Percentiles rank a stretch among this genome's conserved stretches.
phyloP scores from a whole-genome alignment of 768 basidiomycete genomes.

The Tricholoma terreum region DNA sequence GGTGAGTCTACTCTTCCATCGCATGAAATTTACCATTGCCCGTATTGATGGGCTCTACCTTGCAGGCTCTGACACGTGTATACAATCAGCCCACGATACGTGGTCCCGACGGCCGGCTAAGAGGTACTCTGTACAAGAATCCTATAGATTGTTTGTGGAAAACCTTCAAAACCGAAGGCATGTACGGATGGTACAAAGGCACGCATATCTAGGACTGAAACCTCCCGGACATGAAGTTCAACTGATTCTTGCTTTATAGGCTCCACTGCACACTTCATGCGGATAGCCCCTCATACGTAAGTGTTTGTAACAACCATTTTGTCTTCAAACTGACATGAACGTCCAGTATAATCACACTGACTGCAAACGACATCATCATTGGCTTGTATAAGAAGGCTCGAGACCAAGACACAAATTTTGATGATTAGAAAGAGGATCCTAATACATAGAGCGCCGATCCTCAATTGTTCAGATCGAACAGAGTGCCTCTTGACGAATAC shows the following conservation, averaged over 20 bases:
- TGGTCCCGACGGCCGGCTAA: conserved; percentile 65
- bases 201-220: not conserved
- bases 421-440: conserved; percentile 3
- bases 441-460: no score
- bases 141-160: conserved; percentile 98
- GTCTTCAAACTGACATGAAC: not conserved
- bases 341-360: conserved; percentile 82
- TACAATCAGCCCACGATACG: conserved; percentile 89
- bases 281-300: conserved; percentile 91
- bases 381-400: conserved; percentile 57
- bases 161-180: conserved; percentile 86
- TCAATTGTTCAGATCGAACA: no score
- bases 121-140: conserved; percentile 82
- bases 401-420: conserved; percentile 28
- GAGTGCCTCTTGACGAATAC: no score
- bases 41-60: conserved; percentile 7
- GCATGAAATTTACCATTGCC: not conserved
- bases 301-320: conserved; percentile 16
- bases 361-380: conserved; percentile 78
- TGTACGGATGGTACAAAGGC: conserved; percentile 97
- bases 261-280: conserved; percentile 88
- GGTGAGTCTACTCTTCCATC: conserved; percentile 26
- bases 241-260: conserved; percentile 41
- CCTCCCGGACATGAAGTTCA: not conserved
- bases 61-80: conserved; percentile 83